A percentile compares a stretch with the other conserved stretches of the same genome.
These are phyloP conservation scores for Nicotiana tomentosiformis DNA, from an alignment of 257 asterid genomes.

Conservation along the genomic window DNA sequence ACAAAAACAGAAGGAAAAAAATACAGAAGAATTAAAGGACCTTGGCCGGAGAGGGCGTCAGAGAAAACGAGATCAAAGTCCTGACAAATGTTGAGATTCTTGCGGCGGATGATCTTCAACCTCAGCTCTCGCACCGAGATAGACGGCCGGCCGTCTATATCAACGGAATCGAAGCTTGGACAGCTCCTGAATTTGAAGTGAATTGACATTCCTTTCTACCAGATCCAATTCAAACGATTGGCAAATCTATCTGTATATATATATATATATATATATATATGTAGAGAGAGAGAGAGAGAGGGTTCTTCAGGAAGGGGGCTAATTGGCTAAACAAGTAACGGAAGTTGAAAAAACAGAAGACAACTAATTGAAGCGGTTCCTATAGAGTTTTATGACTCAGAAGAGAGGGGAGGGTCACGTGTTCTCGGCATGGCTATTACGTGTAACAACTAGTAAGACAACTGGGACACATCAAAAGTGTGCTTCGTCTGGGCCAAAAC, in stretches of 20 bases:
- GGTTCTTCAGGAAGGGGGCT: not conserved
- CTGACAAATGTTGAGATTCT: conserved; percentile 40
- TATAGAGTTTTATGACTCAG: not conserved
- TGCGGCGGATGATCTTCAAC: conserved; percentile 37
- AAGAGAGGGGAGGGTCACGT: not conserved
- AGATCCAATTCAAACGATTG: not conserved
- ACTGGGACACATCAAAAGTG: not conserved
- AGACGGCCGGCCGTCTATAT: conserved; percentile 51
- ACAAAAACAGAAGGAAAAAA: not conserved
- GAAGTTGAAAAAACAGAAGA: not conserved
- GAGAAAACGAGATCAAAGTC: conserved; percentile 76
- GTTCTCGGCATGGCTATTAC: not conserved
- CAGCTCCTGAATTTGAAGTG: conserved; percentile 81
- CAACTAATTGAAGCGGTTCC: not conserved
- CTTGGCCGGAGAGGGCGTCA: conserved; percentile 63
- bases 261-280: not conserved
- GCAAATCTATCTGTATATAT: not conserved
- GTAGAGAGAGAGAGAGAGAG: not conserved
- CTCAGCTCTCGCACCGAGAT: conserved; percentile 56
- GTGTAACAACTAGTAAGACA: not conserved
- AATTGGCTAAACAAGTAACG: not conserved
- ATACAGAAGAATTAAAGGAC: conserved; percentile 18
- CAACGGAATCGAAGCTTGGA: conserved; percentile 47
- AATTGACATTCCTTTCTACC: conserved; percentile 52
- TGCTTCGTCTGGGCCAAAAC: not conserved